Base-by-base conservation (phyloP, 164 flowering plant genomes). In the Protea cynaroides region DNA sequence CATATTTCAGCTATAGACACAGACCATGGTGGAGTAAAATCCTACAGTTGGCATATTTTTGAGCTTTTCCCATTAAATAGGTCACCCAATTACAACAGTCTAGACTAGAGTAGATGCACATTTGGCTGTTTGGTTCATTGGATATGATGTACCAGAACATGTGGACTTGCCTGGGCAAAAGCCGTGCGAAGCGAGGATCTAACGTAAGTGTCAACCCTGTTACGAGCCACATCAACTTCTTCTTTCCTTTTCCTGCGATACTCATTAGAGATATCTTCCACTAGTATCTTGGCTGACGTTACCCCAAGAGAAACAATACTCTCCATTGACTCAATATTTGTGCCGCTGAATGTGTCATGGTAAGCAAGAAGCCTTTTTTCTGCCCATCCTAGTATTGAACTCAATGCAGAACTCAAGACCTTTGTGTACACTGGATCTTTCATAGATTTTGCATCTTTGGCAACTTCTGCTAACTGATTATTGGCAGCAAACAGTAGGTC, bases 291-390 rank as follows among this genome's bases (percentile, higher is more conserved):
- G 22, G 87, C 87, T 43, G 92, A 76, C 2, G 78, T 68, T 25
- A 83, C 76, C 3, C 80, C 88, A 47, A 93, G 69, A 52, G 91
- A 81, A 54, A 85, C 75, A 47, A 81, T 67, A 70, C 72, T 76
- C 63, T 84, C 74, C 89, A 93, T 79, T n/a, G 69, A 66, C 34
- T 84, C 86, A 40, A 79, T 69, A 63, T 81, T 86, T 19, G 65
- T 82, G 53, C 67, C 69, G 64, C 82, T 43, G 50, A 93, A 93
- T 14, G 72, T 66, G 55, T 83, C 86, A 73, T 83, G 97, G 76
- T 93, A 93, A n/a, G 83, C 75, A 64, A 80, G 76, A 69, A 93
- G 92, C 71, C 74, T 81, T 72, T 84, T 82, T 70, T 89, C 97
- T 3, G 91, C 78, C 98, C 98, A 93, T 61, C 75, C 80, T 69